Base-by-base conservation (phyloP, 768 basidiomycete genomes). In the Tricholoma sp. region DNA sequence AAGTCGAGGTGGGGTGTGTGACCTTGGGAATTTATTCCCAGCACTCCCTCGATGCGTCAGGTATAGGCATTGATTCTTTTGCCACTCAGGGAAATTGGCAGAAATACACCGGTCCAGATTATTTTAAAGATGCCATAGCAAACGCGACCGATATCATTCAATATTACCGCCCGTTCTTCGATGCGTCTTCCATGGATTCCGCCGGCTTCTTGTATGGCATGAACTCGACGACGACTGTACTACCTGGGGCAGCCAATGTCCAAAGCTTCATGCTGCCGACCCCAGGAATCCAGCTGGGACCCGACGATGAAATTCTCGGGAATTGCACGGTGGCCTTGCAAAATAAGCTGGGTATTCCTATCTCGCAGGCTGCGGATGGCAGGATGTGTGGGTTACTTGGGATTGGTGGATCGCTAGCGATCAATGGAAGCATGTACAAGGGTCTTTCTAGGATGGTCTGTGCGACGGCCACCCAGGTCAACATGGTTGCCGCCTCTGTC, bases 1-100 rank as follows among this genome's bases (percentile, higher is more conserved):
- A 67, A 39, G 59, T 62, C 4, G 62, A 67, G 12, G 59, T 65
- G 0, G 63, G 61, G 9, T 66, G 65, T 35, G 62, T 68, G 55
- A 43, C 56, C 14, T 45, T 61, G 19, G 63, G 65, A 16, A 49
- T 64, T 12, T 43, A 35, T 19, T 29, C 54, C 39, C 18, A 37
- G 0, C 32, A 57, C 18, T 8, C 14, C 9, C 11, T 58, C 12
- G 21, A 52, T 22, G 45, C 18, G 11, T 1, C 1, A 7, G 41
- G 27, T 12, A 1, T 12, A 3, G 56, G 52, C 18, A 32, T 21
- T 14, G 54, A 59, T 46, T 5, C 6, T 3, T 56, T 59, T 18
- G 37, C 21, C 14, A 62, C 61, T 9, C 51, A 59, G 27, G 52
- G 65, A 29, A 55, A 53, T 19, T 59, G 64, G 63, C 22, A 61